Percentiles rank a stretch among this genome's conserved stretches.
These are phyloP conservation scores for Candida insectalens DNA, from an alignment of 805 yeast species.

Conservation along the genomic window DNA sequence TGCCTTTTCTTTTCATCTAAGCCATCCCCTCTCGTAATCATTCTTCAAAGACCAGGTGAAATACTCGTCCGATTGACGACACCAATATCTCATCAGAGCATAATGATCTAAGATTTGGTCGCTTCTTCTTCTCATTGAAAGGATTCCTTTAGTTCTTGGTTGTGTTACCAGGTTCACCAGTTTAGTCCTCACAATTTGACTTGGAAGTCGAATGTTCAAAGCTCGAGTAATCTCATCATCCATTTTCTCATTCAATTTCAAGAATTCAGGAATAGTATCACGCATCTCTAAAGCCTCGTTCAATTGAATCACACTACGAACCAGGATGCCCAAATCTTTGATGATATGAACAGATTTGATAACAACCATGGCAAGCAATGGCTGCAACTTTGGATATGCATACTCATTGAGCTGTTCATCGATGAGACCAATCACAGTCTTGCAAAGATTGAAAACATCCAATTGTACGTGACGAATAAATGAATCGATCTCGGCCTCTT, in stretches of 20 bases:
- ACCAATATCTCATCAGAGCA: conserved; percentile 17
- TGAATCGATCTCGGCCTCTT: conserved; percentile 9
- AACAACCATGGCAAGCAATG: conserved; percentile 16
- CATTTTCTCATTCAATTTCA: conserved; percentile 15
- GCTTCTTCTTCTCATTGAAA: conserved; percentile 8
- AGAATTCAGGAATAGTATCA: conserved; percentile 16
- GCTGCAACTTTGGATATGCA: conserved; percentile 16
- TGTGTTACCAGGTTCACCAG: too few relatives aligned
- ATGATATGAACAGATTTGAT: conserved; percentile 19
- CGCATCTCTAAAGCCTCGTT: conserved; percentile 11
- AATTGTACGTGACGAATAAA: conserved; percentile 21
- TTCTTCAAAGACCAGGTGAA: conserved; percentile 8
- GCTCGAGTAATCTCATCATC: conserved; percentile 11
- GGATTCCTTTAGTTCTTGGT: conserved; percentile 5
- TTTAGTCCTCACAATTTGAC: conserved; percentile 12
- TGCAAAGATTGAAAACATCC: conserved; percentile 19
- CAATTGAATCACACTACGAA: conserved; percentile 15
- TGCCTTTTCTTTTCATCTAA: too few relatives aligned
- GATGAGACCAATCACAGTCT: conserved; percentile 18
- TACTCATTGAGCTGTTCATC: conserved; percentile 23
- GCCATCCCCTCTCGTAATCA: conserved; percentile 22
- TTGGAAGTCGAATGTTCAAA: conserved; percentile 10
- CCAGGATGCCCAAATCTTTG: conserved; percentile 8
- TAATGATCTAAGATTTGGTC: conserved; percentile 5
- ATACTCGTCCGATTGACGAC: conserved; percentile 10